A percentile compares a stretch with the other conserved stretches of the same genome.
phyloP scores from a whole-genome alignment of 1,284 basidiomycete genomes.

The Fomitopsis pinicola region DNA sequence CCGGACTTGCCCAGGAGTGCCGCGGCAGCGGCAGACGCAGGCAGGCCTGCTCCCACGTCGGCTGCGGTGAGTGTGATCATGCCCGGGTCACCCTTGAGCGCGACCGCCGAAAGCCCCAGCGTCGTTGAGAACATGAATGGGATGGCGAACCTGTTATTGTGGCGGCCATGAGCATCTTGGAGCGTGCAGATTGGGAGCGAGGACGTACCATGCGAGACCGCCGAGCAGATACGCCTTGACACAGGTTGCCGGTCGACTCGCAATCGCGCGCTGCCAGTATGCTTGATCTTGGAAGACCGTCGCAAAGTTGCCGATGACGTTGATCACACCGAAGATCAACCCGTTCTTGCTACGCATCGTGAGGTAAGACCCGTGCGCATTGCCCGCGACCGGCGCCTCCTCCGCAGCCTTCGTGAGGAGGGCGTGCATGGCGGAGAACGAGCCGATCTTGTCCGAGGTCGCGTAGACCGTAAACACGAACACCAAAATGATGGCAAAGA shows the following conservation, averaged over 20 bases:
- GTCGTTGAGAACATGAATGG: constrained; percentile 80
- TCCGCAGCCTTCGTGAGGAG: constrained; percentile 40
- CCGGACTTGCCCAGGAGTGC: constrained; percentile 77
- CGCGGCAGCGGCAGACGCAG: constrained; percentile 76
- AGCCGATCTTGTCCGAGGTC: constrained; percentile 53
- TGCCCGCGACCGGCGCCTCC: constrained; percentile 47
- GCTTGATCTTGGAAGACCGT: constrained; percentile 43
- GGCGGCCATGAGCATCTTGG: not conserved
- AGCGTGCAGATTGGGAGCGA: not conserved
- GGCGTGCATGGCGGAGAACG: constrained; percentile 46
- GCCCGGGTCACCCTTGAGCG: constrained; percentile 67
- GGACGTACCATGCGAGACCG: constrained; percentile 74
- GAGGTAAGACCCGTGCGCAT: constrained; percentile 59
- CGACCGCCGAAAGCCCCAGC: constrained; percentile 79
- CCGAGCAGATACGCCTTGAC: constrained; percentile 88
- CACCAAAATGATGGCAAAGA: constrained; percentile 77
- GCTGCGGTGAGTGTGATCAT: constrained; percentile 54
- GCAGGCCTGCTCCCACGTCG: constrained; percentile 81
- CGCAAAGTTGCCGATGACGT: constrained; percentile 76
- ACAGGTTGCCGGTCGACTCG: constrained; percentile 75
- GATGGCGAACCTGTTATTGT: constrained; percentile 62
- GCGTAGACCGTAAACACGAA: constrained; percentile 73
- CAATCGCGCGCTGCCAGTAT: constrained; percentile 87
- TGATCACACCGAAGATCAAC: constrained; percentile 86
- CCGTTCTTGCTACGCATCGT: constrained; percentile 82